phyloP scores from a whole-genome alignment of 441 rosid species.

The Gossypium schwendimanii region DNA sequence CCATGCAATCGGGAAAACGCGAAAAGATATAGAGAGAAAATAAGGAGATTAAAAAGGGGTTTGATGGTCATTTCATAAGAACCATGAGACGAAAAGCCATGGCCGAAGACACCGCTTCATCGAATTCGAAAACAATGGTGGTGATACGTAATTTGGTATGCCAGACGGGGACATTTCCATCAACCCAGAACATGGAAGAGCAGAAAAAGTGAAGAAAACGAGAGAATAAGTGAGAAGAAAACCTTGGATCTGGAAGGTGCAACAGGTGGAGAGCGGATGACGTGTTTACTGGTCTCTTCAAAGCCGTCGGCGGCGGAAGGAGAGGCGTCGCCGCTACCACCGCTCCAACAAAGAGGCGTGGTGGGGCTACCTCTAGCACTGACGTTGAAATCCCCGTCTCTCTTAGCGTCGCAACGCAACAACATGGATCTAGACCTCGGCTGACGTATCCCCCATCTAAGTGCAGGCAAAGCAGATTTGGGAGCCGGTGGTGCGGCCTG shows the following conservation, averaged over 20 bases:
- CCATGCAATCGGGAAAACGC: background rate
- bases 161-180: background rate
- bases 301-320: constrained; percentile 54
- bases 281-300: constrained; percentile 52
- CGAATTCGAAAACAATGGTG: background rate
- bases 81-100: background rate
- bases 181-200: background rate
- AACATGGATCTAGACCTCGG: constrained; percentile 53
- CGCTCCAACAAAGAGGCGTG: constrained; percentile 96
- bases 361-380: constrained; percentile 70
- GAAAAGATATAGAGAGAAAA: background rate
- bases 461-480: constrained; percentile 27
- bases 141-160: background rate
- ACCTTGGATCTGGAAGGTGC: constrained; percentile 79
- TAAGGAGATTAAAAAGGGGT: background rate
- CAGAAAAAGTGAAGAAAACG: constrained; percentile 12
- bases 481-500: constrained; percentile 19
- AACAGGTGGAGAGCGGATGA: constrained; percentile 28
- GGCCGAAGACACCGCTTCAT: background rate
- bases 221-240: background rate
- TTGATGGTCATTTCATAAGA: constrained; percentile 7
- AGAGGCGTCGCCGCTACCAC: constrained; percentile 47
- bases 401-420: constrained; percentile 35
- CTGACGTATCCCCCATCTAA: constrained; percentile 68
- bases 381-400: constrained; percentile 45